Percentiles rank a stretch among this genome's conserved stretches.
Evolutionary conservation across 2,329 filamentous ascomycete genomes (phyloP).

Genomic region (Fusarium sp.): DNA sequence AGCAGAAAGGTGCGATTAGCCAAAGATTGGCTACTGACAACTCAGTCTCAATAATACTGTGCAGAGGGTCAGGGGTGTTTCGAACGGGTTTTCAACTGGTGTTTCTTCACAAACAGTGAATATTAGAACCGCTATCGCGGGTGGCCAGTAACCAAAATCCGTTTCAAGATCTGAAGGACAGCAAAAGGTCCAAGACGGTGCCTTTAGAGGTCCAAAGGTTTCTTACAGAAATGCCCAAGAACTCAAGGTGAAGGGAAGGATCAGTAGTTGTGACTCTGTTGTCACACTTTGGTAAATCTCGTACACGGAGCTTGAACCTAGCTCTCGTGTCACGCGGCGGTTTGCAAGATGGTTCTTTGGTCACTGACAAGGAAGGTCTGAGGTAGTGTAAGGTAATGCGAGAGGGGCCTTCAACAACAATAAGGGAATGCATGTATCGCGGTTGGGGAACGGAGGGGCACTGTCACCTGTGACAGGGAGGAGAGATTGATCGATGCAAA

Average conservation of each 20-base stretch:
- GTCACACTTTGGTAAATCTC: slow-evolving; percentile 24
- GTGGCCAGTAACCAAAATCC: slow-evolving; percentile 23
- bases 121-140: slow-evolving; percentile 16
- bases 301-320: slow-evolving; percentile 24
- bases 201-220: not conserved
- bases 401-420: slow-evolving; percentile 29
- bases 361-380: slow-evolving; percentile 28
- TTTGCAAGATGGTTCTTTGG: slow-evolving; percentile 32
- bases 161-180: slow-evolving; percentile 25
- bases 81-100: slow-evolving; percentile 22
- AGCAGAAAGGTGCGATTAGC: slow-evolving; percentile 10
- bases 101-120: slow-evolving; percentile 21
- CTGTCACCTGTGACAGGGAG: slow-evolving; percentile 31
- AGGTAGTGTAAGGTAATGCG: slow-evolving; percentile 28
- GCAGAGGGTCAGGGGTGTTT: slow-evolving; percentile 14
- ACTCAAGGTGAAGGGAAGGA: not conserved
- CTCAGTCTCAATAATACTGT: not conserved
- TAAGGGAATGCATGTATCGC: slow-evolving; percentile 35
- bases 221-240: not conserved
- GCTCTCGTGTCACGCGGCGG: slow-evolving; percentile 26
- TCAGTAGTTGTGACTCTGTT: slow-evolving; percentile 7
- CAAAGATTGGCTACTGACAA: not conserved
- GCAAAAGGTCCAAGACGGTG: slow-evolving; percentile 19
- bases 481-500: slow-evolving; percentile 37
- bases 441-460: slow-evolving; percentile 31